A percentile compares a stretch with the other conserved stretches of the same genome.
Evolutionary conservation across 352 stramenopile genomes (phyloP).

Genomic region (Globisporangium megalacanthum): DNA sequence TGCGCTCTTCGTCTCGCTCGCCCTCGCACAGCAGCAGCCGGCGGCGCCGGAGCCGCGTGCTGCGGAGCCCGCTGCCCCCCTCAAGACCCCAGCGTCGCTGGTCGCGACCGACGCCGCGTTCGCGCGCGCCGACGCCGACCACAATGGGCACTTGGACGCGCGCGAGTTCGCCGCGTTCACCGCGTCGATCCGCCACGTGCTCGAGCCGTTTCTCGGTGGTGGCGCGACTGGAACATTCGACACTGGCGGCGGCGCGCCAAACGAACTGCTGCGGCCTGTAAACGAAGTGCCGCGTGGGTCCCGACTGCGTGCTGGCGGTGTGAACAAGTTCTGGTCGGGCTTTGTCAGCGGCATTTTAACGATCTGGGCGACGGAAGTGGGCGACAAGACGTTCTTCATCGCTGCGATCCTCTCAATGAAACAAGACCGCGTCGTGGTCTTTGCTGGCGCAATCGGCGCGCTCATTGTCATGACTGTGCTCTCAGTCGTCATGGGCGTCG

Average conservation of each 20-base stretch:
- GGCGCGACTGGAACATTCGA: neutral
- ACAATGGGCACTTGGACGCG: constrained; percentile 62
- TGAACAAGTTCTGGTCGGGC: constrained; percentile 84
- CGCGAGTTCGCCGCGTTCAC: constrained; percentile 66
- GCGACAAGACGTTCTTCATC: constrained; percentile 99
- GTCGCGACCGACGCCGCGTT: constrained; percentile 33
- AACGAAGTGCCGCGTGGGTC: constrained; percentile 1
- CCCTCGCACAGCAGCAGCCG: constrained; percentile 16
- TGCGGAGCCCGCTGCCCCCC: too few species aligned
- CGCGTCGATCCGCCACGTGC: constrained; percentile 37
- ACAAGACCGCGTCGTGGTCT: constrained; percentile 93
- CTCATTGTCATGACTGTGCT: constrained; percentile 97
- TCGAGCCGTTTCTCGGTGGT: constrained; percentile 41
- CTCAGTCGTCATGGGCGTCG: constrained; percentile 95
- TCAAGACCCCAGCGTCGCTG: constrained; percentile 16
- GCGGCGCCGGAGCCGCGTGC: constrained; percentile 7
- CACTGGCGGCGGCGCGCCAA: constrained; percentile 15
- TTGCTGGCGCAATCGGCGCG: constrained; percentile 92
- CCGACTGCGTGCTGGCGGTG: constrained; percentile 30
- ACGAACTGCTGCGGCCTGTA: constrained; percentile 12
- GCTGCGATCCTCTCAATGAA: constrained; percentile 97
- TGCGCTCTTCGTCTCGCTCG: constrained; percentile 17
- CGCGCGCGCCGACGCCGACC: constrained; percentile 58
- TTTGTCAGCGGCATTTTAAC: constrained; percentile 89
- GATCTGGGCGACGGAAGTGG: constrained; percentile 98